Base-by-base conservation (phyloP, 1,284 basidiomycete genomes). In the Ceratobasidium sp. region DNA sequence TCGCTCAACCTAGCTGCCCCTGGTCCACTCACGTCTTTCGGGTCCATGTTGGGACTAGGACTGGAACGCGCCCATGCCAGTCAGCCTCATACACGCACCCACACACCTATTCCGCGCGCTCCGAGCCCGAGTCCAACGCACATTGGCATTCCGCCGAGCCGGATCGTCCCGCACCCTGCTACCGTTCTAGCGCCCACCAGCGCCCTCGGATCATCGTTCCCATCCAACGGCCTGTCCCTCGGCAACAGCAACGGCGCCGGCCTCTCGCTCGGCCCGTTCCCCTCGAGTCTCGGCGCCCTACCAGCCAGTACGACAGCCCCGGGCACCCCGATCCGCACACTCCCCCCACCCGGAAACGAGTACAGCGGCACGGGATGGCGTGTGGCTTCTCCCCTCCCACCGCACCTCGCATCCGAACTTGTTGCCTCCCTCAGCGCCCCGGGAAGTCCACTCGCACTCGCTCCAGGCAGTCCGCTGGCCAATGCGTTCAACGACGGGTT, bases 401-500 rank as follows among this genome's bases (percentile, higher is more conserved):
- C 64, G 0, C 64, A 68, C 13, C 20, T 68, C 52, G 55, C 64
- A 10, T 55, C 22, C 53, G 52, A 55, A 25, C 22, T 25, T 15
- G 40, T 45, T 13, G 64, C 34, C 12, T 35, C 52, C 5, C 32
- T 40, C 4, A 68, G 64, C 40, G 64, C 56, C 6, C 64, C 64
- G 5, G 64, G 64, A 0, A 43, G 35, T 1, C 64, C 64, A 7
- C 64, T 68, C 25, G 64, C 64, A n/a, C 64, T 68, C 31, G 64
- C 64, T 1, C 64, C 64, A 2, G 52, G 64, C 12, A 55, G 52
- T 27, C 64, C 64, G 4, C 53, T 68, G n/a, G 53, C 52, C 42
- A 68, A 56, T 20, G 64, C 64, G 10, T 68, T 68, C 15, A 43
- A 38, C 31, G 64, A 68, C 31, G 64, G 64, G n/a, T 68, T 68